Evolutionary conservation across 139 green algal genomes (phyloP), one percentile per base, ranked within the genome.

Genomic region (Chlorella sp.): DNA sequence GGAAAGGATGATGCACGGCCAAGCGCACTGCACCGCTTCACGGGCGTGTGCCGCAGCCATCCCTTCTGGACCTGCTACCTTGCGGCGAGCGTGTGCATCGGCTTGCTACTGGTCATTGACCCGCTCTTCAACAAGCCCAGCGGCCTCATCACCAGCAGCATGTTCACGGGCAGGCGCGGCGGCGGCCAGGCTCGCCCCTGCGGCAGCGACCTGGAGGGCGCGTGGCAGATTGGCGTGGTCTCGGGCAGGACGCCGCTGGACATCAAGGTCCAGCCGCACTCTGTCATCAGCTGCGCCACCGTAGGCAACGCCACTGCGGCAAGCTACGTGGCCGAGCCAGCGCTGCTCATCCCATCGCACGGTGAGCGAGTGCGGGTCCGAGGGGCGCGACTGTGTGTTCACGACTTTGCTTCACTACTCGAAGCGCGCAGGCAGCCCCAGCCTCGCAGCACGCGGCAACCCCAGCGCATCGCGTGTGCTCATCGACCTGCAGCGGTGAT

Each of bases 161-260:
- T 69, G 31, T 69, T 69, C 63, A 69, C 63, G 6, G 63, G 63
- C 2, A n/a, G 33, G 2, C 63, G 31, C 3, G 63, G 50, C 31
- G 31, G 50, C 20, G 63, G 63, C 27, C 31, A 69, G 14, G 32
- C 63, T 5, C 20, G 20, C 17, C 63, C 63, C n/a, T 69, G 63
- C 20, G 31, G 20, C 31, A 51, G n/a, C 32, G 63, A 69, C 31
- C 50, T 32, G 17, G 63, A 69, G 63, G 63, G 63, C 31, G 50
- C 31, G 31, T 69, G 63, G 63, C 63, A 69, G 63, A 69, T 69
- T 51, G 63, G 63, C 20, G 20, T 69, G 20, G 63, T 50, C 31
- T 29, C 4, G 2, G 63, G 63, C 22, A 14, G 31, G 32, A 51
- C 32, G 2, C 63, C 63, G 20, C 63, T 69, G 3, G 31, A 24